These are phyloP conservation scores for Chamaecyparis obtusa DNA, from an alignment of 75 land plant genomes.

Conservation along the genomic window DNA sequence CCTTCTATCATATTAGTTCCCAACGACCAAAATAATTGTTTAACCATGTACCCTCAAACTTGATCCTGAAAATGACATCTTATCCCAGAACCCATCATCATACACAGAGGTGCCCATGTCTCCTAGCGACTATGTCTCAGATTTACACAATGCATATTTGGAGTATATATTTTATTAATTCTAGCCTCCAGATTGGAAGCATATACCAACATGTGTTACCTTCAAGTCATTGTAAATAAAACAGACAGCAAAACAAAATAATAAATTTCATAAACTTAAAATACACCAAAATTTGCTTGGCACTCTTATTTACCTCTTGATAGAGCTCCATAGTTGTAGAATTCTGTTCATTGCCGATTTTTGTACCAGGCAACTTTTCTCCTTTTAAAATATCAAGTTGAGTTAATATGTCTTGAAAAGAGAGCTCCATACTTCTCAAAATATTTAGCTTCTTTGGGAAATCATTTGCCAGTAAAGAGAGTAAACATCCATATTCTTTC, in stretches of 20 bases:
- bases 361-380: not conserved
- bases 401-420: not conserved
- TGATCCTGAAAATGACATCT: not conserved
- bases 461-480: constrained; percentile 22
- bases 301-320: not conserved
- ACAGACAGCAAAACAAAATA: not conserved
- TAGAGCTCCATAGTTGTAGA: not conserved
- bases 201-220: not conserved
- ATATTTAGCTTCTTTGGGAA: constrained; percentile 37
- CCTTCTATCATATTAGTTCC: too few relatives aligned
- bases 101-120: not conserved
- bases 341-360: not conserved
- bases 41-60: not conserved
- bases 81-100: not conserved
- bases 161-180: not conserved
- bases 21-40: too few relatives aligned
- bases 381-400: not conserved
- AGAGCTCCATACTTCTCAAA: constrained; percentile 23
- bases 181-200: not conserved
- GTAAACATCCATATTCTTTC: constrained; percentile 16
- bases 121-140: not conserved
- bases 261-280: not conserved
- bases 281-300: not conserved
- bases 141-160: not conserved
- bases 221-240: not conserved